Percentiles rank a stretch among this genome's conserved stretches.
These are phyloP conservation scores for Solanum peruvianum DNA, from an alignment of 257 asterid genomes.

Conservation along the genomic window DNA sequence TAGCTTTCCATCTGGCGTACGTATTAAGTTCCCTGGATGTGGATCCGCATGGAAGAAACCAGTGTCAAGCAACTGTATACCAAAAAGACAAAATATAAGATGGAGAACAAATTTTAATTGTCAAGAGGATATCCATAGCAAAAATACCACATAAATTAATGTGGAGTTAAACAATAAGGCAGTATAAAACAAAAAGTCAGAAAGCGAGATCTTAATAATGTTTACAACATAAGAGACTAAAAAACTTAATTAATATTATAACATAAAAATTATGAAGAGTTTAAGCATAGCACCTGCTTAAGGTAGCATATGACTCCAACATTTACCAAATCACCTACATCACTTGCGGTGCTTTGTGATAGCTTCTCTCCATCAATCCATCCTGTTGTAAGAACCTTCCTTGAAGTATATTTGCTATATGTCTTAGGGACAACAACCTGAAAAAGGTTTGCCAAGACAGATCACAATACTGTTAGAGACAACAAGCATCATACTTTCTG, in stretches of 20 bases:
- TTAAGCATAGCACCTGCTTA: slow-evolving; percentile 61
- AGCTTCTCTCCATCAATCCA: slow-evolving; percentile 99
- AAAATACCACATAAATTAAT: not conserved
- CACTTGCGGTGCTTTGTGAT: slow-evolving; percentile 97
- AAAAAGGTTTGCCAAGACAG: not conserved
- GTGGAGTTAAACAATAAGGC: not conserved
- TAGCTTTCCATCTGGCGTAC: slow-evolving; percentile 97
- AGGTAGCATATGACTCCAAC: slow-evolving; percentile 99
- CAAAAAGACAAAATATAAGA: slow-evolving; percentile 14
- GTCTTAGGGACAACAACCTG: slow-evolving; percentile 98
- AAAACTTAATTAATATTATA: not conserved
- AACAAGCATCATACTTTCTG: not conserved
- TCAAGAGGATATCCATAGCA: not conserved
- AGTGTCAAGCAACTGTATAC: slow-evolving; percentile 88
- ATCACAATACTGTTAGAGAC: not conserved
- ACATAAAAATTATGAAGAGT: not conserved
- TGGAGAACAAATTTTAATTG: not conserved
- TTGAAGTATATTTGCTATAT: slow-evolving; percentile 69
- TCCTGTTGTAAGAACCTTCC: slow-evolving; percentile 88
- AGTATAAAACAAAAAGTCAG: not conserved
- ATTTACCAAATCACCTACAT: slow-evolving; percentile 93
- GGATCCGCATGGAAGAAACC: slow-evolving; percentile 99
- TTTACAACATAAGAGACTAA: not conserved
- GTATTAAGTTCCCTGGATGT: slow-evolving; percentile 94
- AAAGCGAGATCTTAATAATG: not conserved